Base-by-base conservation (phyloP, 179 eudicot species). In the Drosera spatulata region DNA sequence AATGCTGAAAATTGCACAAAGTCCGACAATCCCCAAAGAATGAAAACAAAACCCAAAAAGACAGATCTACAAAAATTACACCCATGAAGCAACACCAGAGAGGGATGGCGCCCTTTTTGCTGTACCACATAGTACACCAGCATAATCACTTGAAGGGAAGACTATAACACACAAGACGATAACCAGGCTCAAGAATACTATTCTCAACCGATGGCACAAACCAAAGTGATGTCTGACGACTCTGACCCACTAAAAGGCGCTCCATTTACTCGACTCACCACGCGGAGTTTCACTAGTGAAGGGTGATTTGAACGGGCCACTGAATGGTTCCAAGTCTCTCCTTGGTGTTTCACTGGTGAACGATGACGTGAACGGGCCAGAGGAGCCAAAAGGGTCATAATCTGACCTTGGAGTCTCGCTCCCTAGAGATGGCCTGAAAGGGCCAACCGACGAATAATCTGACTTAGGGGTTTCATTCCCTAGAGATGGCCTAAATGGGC, bases 331-430 rank as follows among this genome's bases (percentile, higher is more conserved):
- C 1, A 1, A 22, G 33, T 22, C 33, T 22, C 33, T 22, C 33
- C 33, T 22, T 22, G 33, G 33, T 22, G 33, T 22, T 22, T 22
- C 33, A 22, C 33, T 50, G 50, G 45, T 39, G 53, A 54, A 12
- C 10, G 67, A 56, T 39, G 72, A 57, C 22, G 53, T 71, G 57
- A 71, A 75, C 9, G 67, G 67, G 37, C 69, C 79, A 38, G 66
- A 7, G 41, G 75, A 71, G 39, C 72, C 75, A 44, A 71, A 71
- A 11, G 63, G 8, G 42, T 75, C 75, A 2, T 58, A 60, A 46
- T 67, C 75, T 37, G 63, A 63, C 56, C 75, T 66, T 14, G 82
- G 82, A 10, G 82, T 71, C 69, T 78, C 82, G 57, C 57, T 69
- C 4, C 69, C 57, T 22, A 66, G 33, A 22, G 33, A 22, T 22